Evolutionary conservation across 1,139 yeast species (phyloP).

Genomic region (Kodamaea fungicola): DNA sequence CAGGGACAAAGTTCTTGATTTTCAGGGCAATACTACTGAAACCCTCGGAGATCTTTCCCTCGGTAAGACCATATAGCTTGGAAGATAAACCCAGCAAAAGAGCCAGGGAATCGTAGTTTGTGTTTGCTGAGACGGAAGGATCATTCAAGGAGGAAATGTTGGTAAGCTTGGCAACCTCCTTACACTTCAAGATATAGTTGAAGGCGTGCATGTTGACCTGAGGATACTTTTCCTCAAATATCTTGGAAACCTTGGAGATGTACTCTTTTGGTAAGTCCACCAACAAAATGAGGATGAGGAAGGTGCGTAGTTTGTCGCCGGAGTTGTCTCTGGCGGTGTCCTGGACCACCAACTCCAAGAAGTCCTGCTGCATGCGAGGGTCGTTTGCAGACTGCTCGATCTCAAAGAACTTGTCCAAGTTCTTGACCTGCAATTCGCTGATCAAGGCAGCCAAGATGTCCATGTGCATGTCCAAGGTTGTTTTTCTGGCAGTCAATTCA

Average conservation of each 20-base stretch:
- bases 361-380: slow-evolving; percentile 58
- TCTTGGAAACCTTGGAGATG: slow-evolving; percentile 60
- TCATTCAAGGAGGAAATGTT: slow-evolving; percentile 37
- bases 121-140: slow-evolving; percentile 16
- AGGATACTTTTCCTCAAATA: slow-evolving; percentile 51
- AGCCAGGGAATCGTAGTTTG: slow-evolving; percentile 43
- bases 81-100: slow-evolving; percentile 76
- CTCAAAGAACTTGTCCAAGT: slow-evolving; percentile 86
- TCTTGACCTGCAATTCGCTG: slow-evolving; percentile 78
- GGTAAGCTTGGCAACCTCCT: slow-evolving; percentile 72
- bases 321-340: slow-evolving; percentile 56
- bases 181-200: slow-evolving; percentile 71
- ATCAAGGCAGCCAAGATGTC: slow-evolving; percentile 84
- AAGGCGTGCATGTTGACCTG: slow-evolving; percentile 64
- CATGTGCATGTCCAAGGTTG: slow-evolving; percentile 94
- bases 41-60: slow-evolving; percentile 68
- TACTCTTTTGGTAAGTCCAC: slow-evolving; percentile 59
- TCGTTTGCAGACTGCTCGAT: slow-evolving; percentile 76
- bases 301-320: slow-evolving; percentile 82
- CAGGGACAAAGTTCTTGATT: slow-evolving; percentile 82
- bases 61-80: slow-evolving; percentile 77
- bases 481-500: slow-evolving; percentile 83
- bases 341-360: slow-evolving; percentile 51
- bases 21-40: slow-evolving; percentile 87
- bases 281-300: slow-evolving; percentile 63